These are phyloP conservation scores for Luzula sylvatica DNA, from an alignment of 176 grass and related monocot genomes.

Conservation along the genomic window DNA sequence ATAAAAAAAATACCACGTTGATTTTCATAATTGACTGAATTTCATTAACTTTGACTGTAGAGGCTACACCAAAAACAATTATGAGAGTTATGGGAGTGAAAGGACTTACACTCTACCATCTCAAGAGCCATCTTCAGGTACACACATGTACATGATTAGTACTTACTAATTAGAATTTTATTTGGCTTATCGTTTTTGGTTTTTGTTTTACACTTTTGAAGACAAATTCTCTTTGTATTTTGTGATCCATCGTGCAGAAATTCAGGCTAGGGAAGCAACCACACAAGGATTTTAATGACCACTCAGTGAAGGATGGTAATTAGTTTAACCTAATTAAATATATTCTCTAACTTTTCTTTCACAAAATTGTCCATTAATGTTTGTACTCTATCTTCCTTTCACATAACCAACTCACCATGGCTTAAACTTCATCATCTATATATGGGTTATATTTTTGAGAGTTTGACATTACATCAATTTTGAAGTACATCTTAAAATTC, in stretches of 20 bases:
- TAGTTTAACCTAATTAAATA: background rate
- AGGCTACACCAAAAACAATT: slow-evolving; percentile 97
- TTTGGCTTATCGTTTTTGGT: background rate
- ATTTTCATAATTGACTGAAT: slow-evolving; percentile 1
- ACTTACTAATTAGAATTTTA: background rate
- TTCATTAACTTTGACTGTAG: slow-evolving; percentile 22
- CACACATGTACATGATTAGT: background rate
- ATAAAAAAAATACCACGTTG: background rate
- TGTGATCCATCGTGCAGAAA: slow-evolving; percentile 46
- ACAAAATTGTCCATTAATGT: background rate
- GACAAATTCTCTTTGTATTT: slow-evolving; percentile 8
- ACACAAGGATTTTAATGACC: slow-evolving; percentile 82
- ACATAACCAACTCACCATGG: background rate
- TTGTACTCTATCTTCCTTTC: background rate
- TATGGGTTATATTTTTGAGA: background rate
- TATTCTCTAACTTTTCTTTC: background rate
- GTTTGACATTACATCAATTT: no score
- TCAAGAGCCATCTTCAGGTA: slow-evolving; percentile 98
- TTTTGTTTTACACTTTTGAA: slow-evolving; percentile 1
- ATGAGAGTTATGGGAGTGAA: slow-evolving; percentile 99
- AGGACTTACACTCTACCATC: slow-evolving; percentile 89
- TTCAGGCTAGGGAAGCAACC: slow-evolving; percentile 97
- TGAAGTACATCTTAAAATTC: background rate
- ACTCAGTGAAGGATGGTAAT: slow-evolving; percentile 63
- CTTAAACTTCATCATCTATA: background rate